Evolutionary conservation across 2,329 filamentous ascomycete genomes (phyloP).

Genomic region (Aspergillus arachidicola): DNA sequence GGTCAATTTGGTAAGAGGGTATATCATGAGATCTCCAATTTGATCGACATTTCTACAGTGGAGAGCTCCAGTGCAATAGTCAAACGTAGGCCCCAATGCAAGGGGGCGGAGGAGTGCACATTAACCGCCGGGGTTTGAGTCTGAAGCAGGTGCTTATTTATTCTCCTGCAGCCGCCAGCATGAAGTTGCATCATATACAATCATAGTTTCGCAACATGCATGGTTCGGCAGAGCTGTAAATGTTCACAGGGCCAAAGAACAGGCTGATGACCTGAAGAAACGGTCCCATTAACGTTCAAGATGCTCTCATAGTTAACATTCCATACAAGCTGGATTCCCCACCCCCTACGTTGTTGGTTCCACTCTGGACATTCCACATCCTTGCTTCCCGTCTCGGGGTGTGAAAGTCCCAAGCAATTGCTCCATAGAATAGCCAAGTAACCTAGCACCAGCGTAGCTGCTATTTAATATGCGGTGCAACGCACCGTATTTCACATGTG

Average conservation of each 20-base stretch:
- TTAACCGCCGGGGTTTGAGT: background rate
- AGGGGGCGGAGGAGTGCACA: background rate
- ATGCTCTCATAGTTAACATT: background rate
- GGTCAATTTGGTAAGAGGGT: background rate
- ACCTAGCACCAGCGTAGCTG: background rate
- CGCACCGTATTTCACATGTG: constrained; percentile 4
- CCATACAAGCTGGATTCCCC: background rate
- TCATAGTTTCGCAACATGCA: background rate
- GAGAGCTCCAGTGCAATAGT: background rate
- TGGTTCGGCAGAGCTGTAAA: background rate
- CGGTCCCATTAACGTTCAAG: constrained; percentile 4
- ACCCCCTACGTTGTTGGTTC: constrained; percentile 4
- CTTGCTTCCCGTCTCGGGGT: constrained; percentile 3
- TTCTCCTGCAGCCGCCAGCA: background rate
- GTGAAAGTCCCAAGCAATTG: background rate
- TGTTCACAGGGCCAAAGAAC: too few species aligned
- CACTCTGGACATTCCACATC: constrained; percentile 1
- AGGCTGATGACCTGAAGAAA: background rate
- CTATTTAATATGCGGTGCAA: constrained; percentile 4
- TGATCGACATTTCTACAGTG: background rate
- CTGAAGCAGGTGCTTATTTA: background rate
- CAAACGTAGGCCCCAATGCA: background rate
- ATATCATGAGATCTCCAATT: constrained; percentile 1
- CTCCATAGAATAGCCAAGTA: background rate
- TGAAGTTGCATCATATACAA: background rate